Conservation (phyloP, 495 filamentous ascomycete species). For the Lophium mytilinum region DNA sequence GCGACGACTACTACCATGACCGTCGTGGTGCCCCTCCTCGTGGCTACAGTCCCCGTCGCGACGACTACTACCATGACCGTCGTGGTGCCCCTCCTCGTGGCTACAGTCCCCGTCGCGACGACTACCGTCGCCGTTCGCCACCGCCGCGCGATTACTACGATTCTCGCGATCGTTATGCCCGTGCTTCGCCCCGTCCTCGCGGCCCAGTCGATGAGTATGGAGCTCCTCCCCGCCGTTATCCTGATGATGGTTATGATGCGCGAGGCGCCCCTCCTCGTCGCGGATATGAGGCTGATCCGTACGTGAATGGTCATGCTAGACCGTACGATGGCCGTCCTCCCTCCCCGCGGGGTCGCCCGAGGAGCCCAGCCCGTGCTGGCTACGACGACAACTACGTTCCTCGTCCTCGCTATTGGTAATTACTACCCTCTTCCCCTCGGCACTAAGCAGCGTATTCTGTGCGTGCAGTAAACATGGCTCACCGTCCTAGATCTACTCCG, state of each 20-base stretch:
- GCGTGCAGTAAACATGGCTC: neutral
- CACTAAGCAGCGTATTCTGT: neutral
- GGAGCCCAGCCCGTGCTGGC: constrained; percentile 27
- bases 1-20: constrained; percentile 51
- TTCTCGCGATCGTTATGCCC: constrained; percentile 61
- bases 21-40: constrained; percentile 68
- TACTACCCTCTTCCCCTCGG: neutral
- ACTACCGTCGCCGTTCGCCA: constrained; percentile 77
- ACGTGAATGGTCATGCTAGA: constrained; percentile 50
- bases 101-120: constrained; percentile 71
- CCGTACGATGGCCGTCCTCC: constrained; percentile 54
- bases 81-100: constrained; percentile 70
- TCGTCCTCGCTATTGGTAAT: constrained; percentile 32
- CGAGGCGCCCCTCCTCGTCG: constrained; percentile 39
- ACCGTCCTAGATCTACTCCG: neutral
- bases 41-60: constrained; percentile 70
- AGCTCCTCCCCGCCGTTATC: constrained; percentile 42
- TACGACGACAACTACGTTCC: constrained; percentile 32
- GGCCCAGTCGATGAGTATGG: constrained; percentile 73
- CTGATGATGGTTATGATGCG: constrained; percentile 31
- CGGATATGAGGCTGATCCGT: constrained; percentile 56
- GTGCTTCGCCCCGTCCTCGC: constrained; percentile 60
- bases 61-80: too few species aligned
- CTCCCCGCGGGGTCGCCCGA: constrained; percentile 36
- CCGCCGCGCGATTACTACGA: constrained; percentile 79